Evolutionary conservation across 306 rosid species (phyloP).

Genomic region (Cercis canadensis): DNA sequence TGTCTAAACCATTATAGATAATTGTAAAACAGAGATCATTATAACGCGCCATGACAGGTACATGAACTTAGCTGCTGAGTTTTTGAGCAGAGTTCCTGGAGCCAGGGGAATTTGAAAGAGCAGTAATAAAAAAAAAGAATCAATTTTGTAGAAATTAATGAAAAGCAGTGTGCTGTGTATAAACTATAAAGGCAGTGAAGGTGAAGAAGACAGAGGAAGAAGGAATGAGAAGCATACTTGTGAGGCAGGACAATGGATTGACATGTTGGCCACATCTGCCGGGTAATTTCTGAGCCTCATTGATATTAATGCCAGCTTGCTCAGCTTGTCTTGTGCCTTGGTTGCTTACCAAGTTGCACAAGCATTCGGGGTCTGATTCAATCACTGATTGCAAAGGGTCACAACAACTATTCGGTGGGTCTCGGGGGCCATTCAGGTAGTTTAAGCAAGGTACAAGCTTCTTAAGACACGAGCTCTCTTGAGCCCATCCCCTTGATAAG

Average conservation of each 20-base stretch:
- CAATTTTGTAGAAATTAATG: too few relatives aligned
- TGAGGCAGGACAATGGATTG: constrained; percentile 60
- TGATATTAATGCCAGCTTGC: constrained; percentile 60
- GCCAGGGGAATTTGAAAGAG: constrained; percentile 1
- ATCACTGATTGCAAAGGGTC: constrained; percentile 60
- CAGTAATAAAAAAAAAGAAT: too few relatives aligned
- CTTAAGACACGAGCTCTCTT: constrained; percentile 49
- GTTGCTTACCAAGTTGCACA: constrained; percentile 62
- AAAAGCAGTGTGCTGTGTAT: too few relatives aligned
- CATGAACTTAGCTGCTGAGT: constrained; percentile 16
- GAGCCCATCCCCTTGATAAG: constrained; percentile 31
- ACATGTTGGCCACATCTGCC: constrained; percentile 61
- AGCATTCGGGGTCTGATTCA: constrained; percentile 52
- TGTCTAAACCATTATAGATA: constrained; percentile 5
- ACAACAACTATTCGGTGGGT: constrained; percentile 63
- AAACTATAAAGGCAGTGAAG: too few relatives aligned
- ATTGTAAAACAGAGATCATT: background rate
- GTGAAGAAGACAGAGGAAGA: too few relatives aligned
- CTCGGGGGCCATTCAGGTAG: constrained; percentile 56
- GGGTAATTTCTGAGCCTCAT: constrained; percentile 56
- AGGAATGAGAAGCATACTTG: constrained; percentile 42
- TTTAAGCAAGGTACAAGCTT: constrained; percentile 58
- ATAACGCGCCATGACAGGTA: background rate
- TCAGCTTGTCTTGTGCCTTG: constrained; percentile 54
- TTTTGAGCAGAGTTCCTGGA: constrained; percentile 24